Percentiles rank a stretch among this genome's conserved stretches.
phyloP scores from a whole-genome alignment of 768 basidiomycete species.

The Kwoniella mangroviensis region DNA sequence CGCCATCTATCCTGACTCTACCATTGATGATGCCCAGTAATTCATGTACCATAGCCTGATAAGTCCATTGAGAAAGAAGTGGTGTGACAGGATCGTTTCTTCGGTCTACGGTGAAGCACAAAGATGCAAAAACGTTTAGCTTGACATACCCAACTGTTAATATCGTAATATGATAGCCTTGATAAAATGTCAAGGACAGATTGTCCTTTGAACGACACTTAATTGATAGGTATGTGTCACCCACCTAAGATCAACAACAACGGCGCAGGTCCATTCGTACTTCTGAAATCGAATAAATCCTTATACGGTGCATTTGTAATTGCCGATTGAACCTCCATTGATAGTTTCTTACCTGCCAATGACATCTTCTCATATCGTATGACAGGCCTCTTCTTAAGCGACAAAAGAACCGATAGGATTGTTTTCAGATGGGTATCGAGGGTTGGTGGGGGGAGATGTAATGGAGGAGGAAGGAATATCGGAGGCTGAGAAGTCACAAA shows the following conservation, averaged over 20 bases:
- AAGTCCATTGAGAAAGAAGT: conserved; percentile 95
- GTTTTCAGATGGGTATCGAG: conserved; percentile 80
- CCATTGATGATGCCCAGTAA: conserved; percentile 91
- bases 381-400: conserved; percentile 92
- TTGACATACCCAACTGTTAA: no score
- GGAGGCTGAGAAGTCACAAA: conserved; percentile 42
- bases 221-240: conserved; percentile 8
- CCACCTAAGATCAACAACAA: conserved; percentile 76
- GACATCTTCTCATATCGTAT: conserved; percentile 95
- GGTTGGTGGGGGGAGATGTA: conserved; percentile 60
- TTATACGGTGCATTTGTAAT: conserved; percentile 73
- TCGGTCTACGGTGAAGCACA: conserved; percentile 65
- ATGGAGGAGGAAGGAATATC: conserved; percentile 54
- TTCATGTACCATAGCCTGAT: conserved; percentile 99
- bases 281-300: conserved; percentile 86
- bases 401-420: conserved; percentile 81
- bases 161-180: no score
- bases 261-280: conserved; percentile 79
- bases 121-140: conserved; percentile 1
- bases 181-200: not conserved
- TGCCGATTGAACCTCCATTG: conserved; percentile 78
- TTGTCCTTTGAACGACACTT: no score
- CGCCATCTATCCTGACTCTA: conserved; percentile 82
- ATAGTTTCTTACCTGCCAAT: conserved; percentile 85
- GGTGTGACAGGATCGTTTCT: conserved; percentile 98